These are phyloP conservation scores for Eremothecium sinecaudum DNA, from an alignment of 1,139 yeast species.

Conservation along the genomic window DNA sequence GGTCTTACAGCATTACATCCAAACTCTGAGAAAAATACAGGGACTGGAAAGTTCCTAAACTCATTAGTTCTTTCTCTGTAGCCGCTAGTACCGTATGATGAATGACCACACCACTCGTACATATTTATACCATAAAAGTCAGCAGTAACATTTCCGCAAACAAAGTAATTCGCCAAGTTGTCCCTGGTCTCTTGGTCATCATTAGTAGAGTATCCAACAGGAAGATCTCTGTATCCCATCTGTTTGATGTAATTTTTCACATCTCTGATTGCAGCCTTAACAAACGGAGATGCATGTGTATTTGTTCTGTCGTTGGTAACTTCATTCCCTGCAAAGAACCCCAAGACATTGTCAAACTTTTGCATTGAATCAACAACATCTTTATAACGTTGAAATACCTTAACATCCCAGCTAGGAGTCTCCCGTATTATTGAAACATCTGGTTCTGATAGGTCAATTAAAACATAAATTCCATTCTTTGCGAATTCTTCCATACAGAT, in stretches of 20 bases:
- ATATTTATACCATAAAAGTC: slow-evolving; percentile 55
- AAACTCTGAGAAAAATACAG: slow-evolving; percentile 52
- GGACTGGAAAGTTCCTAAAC: slow-evolving; percentile 41
- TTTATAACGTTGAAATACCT: slow-evolving; percentile 58
- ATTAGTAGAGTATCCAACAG: slow-evolving; percentile 55
- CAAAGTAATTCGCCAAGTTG: slow-evolving; percentile 40
- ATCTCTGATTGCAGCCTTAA: slow-evolving; percentile 55
- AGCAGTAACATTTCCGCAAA: slow-evolving; percentile 36
- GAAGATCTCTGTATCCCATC: slow-evolving; percentile 40
- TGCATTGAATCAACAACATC: slow-evolving; percentile 45
- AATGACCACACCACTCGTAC: slow-evolving; percentile 64
- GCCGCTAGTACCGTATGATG: slow-evolving; percentile 47
- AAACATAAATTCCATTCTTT: slow-evolving; percentile 46
- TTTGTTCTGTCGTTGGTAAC: slow-evolving; percentile 44
- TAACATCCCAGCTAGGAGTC: slow-evolving; percentile 43
- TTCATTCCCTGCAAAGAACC: slow-evolving; percentile 56
- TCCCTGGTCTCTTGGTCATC: slow-evolving; percentile 47
- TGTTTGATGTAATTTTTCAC: slow-evolving; percentile 39
- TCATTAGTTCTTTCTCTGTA: slow-evolving; percentile 46
- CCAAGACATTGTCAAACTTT: slow-evolving; percentile 42
- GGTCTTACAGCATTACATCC: slow-evolving; percentile 49
- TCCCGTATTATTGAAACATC: slow-evolving; percentile 41
- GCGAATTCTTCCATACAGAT: slow-evolving; percentile 46
- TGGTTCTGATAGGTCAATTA: slow-evolving; percentile 50
- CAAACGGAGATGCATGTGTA: slow-evolving; percentile 49